Conservation (phyloP, 106 monocot genomes). For the Cymbidium sinense region DNA sequence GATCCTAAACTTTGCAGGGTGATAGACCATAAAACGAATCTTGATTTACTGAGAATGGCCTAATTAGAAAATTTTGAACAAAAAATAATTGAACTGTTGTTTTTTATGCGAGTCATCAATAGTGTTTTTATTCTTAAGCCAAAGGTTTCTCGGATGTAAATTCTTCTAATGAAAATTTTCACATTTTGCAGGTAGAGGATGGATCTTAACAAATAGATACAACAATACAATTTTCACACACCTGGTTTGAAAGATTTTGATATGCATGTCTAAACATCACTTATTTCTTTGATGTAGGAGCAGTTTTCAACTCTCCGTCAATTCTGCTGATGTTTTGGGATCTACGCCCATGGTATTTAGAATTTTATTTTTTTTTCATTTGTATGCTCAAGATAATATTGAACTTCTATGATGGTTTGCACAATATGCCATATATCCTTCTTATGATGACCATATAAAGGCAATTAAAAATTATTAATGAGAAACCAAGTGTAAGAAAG, state of each 20-base stretch:
- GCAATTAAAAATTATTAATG: no score
- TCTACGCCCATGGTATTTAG: slow-evolving; percentile 28
- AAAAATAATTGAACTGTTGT: not conserved
- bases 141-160: not conserved
- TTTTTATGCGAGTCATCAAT: not conserved
- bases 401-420: no score
- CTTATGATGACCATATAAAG: no score
- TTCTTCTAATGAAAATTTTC: not conserved
- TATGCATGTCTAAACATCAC: not conserved
- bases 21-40: not conserved
- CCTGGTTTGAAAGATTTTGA: not conserved
- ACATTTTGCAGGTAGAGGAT: not conserved
- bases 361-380: no score
- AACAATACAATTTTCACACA: not conserved
- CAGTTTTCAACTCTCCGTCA: slow-evolving; percentile 24
- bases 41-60: not conserved
- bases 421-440: no score
- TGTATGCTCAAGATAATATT: no score
- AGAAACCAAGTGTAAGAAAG: no score
- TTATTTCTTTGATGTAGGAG: slow-evolving; percentile 25
- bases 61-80: not conserved
- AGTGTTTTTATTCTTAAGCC: not conserved
- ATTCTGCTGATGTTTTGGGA: slow-evolving; percentile 45
- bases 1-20: not conserved
- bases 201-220: not conserved